Conservation (phyloP, 2,329 filamentous ascomycete species). For the Ciborinia camelliae region DNA sequence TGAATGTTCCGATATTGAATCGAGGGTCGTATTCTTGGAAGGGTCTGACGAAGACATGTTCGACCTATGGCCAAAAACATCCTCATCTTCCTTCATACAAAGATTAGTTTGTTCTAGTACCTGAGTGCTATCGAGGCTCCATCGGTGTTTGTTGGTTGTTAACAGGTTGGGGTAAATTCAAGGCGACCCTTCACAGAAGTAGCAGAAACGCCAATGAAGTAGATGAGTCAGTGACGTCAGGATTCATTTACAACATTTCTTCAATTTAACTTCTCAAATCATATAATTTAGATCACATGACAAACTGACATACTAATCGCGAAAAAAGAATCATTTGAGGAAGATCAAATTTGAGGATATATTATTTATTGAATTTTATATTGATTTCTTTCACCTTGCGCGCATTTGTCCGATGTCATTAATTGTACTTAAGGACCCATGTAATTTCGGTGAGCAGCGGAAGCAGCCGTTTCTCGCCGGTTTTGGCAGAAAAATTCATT, state of each 20-base stretch:
- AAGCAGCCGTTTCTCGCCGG: neutral
- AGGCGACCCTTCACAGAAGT: neutral
- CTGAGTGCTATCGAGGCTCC: constrained; percentile 30
- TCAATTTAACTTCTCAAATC: neutral
- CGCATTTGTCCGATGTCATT: constrained; percentile 4
- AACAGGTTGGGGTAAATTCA: neutral
- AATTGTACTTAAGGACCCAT: neutral
- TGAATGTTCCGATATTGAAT: constrained; percentile 26
- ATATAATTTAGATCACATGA: neutral
- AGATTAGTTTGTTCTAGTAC: neutral
- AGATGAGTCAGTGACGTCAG: constrained; percentile 15
- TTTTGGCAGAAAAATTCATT: constrained; percentile 9
- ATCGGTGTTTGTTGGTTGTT: constrained; percentile 22
- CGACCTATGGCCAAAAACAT: constrained; percentile 44
- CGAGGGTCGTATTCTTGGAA: constrained; percentile 37
- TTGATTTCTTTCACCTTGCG: neutral
- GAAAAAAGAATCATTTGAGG: neutral
- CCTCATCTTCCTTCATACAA: constrained; percentile 42
- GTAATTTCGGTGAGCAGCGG: constrained; percentile 6
- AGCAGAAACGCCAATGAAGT: constrained; percentile 7
- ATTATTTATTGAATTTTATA: neutral
- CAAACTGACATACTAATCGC: neutral
- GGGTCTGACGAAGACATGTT: constrained; percentile 42
- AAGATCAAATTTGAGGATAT: neutral
- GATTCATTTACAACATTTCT: neutral